Base-by-base conservation (phyloP, 2,329 filamentous ascomycete species). In the Stagonosporopsis vannaccii region DNA sequence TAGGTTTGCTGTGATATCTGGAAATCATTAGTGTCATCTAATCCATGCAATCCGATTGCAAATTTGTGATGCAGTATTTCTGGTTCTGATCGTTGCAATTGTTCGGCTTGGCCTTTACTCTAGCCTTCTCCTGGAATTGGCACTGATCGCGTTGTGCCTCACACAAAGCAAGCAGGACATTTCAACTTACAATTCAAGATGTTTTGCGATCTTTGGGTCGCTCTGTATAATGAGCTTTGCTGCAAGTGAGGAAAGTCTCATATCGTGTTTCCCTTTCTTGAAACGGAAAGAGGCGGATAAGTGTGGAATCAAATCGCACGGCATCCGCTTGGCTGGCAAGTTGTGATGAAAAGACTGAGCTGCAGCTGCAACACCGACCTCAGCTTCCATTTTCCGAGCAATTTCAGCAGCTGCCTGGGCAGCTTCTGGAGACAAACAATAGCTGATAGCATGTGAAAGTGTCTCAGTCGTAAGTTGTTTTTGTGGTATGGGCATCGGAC, bases 261-360 rank as follows among this genome's bases (percentile, higher is more conserved):
- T 37, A 19, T 22, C n/a, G 17, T 17, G 4, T 22, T 22, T 43
- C 1, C 48, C 39, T 20, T 51, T 51, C n/a, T 37, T 43, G 22
- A 22, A 51, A 4, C 39, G 30, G 12, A 51, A 43, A 2, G 48
- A 8, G 6, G 48, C 48, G 13, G 48, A 32, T 11, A 51, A 12
- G 17, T 51, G 48, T 6, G 48, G 48, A 20, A 51, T 25, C 4
- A 51, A 2, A 4, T 37, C 39, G 32, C 48, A 51, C 1, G 30
- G 3, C 30, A 51, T 30, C 1, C 30, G 39, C 11, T 51, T 30
- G 9, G n/a, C 7, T 13, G 39, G 48, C 39, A 51, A 6, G 8
- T 51, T 26, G 71, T 75, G 61, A 17, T 83, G 79, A 56, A 84
- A 83, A 2, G 73, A 78, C 33, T 77, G 69, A 3, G 78, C 80